These are phyloP conservation scores for Penstemon davidsonii DNA, from an alignment of 257 asterid genomes.

Conservation along the genomic window DNA sequence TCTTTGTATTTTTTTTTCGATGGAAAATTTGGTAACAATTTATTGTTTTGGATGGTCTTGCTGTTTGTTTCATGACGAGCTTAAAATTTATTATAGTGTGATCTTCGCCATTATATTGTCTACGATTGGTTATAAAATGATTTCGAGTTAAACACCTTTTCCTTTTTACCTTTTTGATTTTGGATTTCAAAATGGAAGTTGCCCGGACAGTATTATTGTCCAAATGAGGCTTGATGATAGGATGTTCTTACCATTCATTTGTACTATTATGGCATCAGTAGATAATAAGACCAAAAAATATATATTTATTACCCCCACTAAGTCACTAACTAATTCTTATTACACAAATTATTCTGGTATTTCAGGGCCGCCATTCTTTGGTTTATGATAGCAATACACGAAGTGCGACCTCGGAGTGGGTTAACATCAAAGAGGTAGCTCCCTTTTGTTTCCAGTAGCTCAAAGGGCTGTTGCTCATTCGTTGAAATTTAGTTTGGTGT, in stretches of 20 bases:
- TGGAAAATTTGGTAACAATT: background rate
- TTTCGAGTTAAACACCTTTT: slow-evolving; percentile 1
- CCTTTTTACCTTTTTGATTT: background rate
- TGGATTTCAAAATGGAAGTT: background rate
- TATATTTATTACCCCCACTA: background rate
- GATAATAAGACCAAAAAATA: background rate
- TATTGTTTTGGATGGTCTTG: background rate
- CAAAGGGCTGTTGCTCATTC: slow-evolving; percentile 2
- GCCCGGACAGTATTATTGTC: background rate
- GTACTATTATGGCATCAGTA: background rate
- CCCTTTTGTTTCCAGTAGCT: slow-evolving; percentile 12
- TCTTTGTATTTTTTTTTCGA: background rate
- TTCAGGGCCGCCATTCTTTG: slow-evolving; percentile 89
- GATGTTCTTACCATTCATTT: background rate
- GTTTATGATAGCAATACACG: slow-evolving; percentile 77
- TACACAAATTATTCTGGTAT: background rate
- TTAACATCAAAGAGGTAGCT: slow-evolving; percentile 83
- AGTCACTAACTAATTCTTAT: too few species aligned
- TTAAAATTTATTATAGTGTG: background rate
- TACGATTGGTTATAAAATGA: background rate
- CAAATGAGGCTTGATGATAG: background rate
- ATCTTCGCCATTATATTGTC: background rate
- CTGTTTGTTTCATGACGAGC: background rate
- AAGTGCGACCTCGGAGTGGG: slow-evolving; percentile 78
- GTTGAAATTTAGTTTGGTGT: slow-evolving; percentile 3